Percentiles rank a stretch among this genome's conserved stretches.
Evolutionary conservation across 257 asterid genomes (phyloP).

Genomic region (Nicotiana tomentosiformis): DNA sequence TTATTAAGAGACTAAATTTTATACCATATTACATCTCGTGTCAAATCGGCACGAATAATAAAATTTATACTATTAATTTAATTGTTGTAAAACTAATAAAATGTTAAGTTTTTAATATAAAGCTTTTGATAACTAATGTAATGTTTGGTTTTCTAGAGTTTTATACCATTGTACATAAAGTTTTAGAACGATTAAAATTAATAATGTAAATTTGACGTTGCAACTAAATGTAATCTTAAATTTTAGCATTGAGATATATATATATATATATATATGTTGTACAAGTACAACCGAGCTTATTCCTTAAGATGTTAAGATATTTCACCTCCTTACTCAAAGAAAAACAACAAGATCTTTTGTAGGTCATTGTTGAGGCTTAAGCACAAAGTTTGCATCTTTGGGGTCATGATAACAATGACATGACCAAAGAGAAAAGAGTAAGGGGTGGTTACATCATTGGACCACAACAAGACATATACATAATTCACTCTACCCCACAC

Average conservation of each 20-base stretch:
- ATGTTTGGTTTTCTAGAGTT: no score
- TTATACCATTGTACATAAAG: no score
- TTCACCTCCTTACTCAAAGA: not conserved
- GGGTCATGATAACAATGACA: constrained; percentile 20
- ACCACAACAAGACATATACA: constrained; percentile 40
- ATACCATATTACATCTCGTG: no score
- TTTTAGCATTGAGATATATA: no score
- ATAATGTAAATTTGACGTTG: not conserved
- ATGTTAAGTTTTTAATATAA: no score
- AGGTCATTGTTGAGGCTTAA: constrained; percentile 5
- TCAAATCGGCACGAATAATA: no score
- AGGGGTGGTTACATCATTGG: constrained; percentile 54
- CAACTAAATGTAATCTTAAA: not conserved
- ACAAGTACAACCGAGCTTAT: not conserved
- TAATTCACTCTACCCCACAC: constrained; percentile 25
- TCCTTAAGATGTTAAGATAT: not conserved
- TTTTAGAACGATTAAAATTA: not conserved
- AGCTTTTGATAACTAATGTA: no score
- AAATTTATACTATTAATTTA: no score
- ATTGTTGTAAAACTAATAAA: no score
- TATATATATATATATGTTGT: no score
- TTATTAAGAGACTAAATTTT: no score
- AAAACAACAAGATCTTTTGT: constrained; percentile 4
- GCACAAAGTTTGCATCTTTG: constrained; percentile 16
- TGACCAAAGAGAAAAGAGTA: constrained; percentile 13